phyloP scores from a whole-genome alignment of 2,329 filamentous ascomycete genomes.

The Juglanconis juglandina region DNA sequence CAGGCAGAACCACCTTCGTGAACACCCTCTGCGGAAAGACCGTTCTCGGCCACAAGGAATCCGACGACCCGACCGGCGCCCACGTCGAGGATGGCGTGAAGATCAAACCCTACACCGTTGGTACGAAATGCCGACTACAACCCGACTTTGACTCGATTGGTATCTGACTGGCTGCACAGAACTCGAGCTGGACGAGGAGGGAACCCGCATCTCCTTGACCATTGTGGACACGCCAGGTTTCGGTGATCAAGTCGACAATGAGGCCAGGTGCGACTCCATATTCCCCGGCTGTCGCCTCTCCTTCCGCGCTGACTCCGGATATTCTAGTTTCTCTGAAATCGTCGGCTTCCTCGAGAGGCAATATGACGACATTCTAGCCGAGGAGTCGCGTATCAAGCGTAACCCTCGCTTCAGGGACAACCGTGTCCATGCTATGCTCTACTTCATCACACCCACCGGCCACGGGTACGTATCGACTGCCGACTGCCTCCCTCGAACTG shows the following conservation, averaged over 20 bases:
- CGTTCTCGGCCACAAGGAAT: slow-evolving; percentile 87
- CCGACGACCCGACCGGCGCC: slow-evolving; percentile 82
- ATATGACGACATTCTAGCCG: slow-evolving; percentile 98
- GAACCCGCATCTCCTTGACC: slow-evolving; percentile 94
- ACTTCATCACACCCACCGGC: slow-evolving; percentile 98
- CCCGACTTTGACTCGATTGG: slow-evolving; percentile 21
- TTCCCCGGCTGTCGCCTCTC: neutral
- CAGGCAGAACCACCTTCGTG: slow-evolving; percentile 96
- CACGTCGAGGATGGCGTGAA: slow-evolving; percentile 95
- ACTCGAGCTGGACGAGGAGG: slow-evolving; percentile 95
- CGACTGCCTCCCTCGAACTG: neutral
- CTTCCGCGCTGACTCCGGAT: slow-evolving; percentile 3
- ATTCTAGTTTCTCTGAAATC: slow-evolving; percentile 84
- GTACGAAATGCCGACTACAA: slow-evolving; percentile 50
- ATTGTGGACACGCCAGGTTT: slow-evolving; percentile 99
- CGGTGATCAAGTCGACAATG: slow-evolving; percentile 98
- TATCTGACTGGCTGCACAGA: slow-evolving; percentile 48
- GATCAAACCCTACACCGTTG: slow-evolving; percentile 97
- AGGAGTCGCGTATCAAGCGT: slow-evolving; percentile 99
- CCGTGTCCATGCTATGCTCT: slow-evolving; percentile 94
- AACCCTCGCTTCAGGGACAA: slow-evolving; percentile 99
- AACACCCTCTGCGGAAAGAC: slow-evolving; percentile 97
- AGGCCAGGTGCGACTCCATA: slow-evolving; percentile 69
- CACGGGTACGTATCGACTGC: slow-evolving; percentile 64
- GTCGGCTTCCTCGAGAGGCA: slow-evolving; percentile 97